These are phyloP conservation scores for Ceratocystiopsis minuta DNA, from an alignment of 2,329 filamentous ascomycete genomes.

Conservation along the genomic window DNA sequence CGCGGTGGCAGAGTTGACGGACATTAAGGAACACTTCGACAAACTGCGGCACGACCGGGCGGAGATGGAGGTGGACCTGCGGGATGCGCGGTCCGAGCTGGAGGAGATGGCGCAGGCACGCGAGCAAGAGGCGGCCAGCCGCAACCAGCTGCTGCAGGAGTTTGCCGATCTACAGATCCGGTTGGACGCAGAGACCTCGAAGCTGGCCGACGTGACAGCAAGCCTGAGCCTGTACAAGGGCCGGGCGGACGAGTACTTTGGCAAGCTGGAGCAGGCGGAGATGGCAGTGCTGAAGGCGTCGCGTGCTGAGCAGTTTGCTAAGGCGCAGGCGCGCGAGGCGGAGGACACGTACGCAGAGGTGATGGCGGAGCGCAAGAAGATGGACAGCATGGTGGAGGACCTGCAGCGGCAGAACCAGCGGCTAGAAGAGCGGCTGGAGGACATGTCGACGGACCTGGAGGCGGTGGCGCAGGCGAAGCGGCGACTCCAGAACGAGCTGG, in stretches of 20 bases:
- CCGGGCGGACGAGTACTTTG: constrained; percentile 89
- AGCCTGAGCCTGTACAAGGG: constrained; percentile 81
- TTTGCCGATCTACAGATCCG: constrained; percentile 88
- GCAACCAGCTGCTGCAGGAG: constrained; percentile 76
- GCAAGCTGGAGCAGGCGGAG: constrained; percentile 90
- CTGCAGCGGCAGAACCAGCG: constrained; percentile 77
- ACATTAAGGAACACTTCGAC: constrained; percentile 76
- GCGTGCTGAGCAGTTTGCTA: constrained; percentile 86
- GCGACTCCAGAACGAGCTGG: constrained; percentile 86
- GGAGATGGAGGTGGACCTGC: constrained; percentile 66
- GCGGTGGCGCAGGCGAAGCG: constrained; percentile 78
- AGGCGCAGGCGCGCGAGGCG: constrained; percentile 71
- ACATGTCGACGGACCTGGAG: constrained; percentile 77
- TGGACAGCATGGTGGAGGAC: constrained; percentile 75
- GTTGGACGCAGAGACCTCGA: constrained; percentile 75
- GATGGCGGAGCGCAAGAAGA: constrained; percentile 81
- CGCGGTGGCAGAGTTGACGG: constrained; percentile 65
- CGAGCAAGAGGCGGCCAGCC: constrained; percentile 76
- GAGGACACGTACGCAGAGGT: constrained; percentile 81
- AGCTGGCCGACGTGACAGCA: constrained; percentile 63
- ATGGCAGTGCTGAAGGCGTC: constrained; percentile 85
- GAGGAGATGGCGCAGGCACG: constrained; percentile 60
- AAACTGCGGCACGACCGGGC: constrained; percentile 68
- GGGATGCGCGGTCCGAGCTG: constrained; percentile 67
- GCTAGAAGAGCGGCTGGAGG: constrained; percentile 79